phyloP scores from a whole-genome alignment of 1,284 basidiomycete species.

The Farysia itapuensis region DNA sequence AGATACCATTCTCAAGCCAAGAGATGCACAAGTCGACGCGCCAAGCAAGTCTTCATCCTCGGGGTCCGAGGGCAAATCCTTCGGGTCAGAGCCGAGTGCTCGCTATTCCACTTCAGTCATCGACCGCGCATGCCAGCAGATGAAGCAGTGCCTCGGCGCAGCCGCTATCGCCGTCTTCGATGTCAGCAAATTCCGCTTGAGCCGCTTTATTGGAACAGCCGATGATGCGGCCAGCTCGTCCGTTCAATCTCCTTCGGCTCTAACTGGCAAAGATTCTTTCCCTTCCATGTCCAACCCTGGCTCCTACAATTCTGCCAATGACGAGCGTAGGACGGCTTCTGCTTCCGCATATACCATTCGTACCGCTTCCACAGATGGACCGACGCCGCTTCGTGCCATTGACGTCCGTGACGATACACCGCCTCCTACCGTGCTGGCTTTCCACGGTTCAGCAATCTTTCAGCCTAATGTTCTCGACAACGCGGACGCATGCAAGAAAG shows the following conservation, averaged over 20 bases:
- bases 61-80: too few species aligned
- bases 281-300: too few species aligned
- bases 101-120: conserved; percentile 21
- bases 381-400: conserved; percentile 8
- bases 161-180: conserved; percentile 25
- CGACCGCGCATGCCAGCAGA: conserved; percentile 17
- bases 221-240: conserved; percentile 10
- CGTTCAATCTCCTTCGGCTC: conserved; percentile 7
- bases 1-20: conserved; percentile 5
- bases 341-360: conserved; percentile 9
- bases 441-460: conserved; percentile 7
- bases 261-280: conserved; percentile 16
- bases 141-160: conserved; percentile 16
- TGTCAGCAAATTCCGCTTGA: conserved; percentile 22
- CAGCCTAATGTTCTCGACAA: conserved; percentile 20
- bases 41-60: conserved; percentile 5
- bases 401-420: conserved; percentile 22
- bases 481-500: conserved; percentile 8
- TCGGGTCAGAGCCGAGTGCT: conserved; percentile 7
- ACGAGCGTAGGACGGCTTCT: too few species aligned
- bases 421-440: conserved; percentile 11
- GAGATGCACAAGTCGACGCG: conserved; percentile 8
- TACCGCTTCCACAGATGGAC: background rate
- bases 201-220: conserved; percentile 7
- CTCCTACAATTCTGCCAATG: too few species aligned